Base-by-base conservation (phyloP, 768 basidiomycete genomes). In the Mycena haematopus region DNA sequence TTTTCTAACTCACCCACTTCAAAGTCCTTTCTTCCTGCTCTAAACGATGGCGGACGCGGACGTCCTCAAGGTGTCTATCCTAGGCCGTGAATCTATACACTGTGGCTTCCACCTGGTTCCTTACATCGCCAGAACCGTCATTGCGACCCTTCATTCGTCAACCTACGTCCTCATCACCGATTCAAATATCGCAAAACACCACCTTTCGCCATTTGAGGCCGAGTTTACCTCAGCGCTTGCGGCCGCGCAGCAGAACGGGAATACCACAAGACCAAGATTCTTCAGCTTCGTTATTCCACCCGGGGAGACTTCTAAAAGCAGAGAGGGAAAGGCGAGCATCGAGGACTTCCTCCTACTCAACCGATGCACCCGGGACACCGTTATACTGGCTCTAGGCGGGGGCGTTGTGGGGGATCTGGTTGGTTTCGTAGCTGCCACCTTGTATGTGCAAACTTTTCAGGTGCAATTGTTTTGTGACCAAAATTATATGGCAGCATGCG, bases 381-480 rank as follows among this genome's bases (percentile, higher is more conserved):
- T 99, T 65, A 81, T 99, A 58, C 77, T 99, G 56, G 96, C 96
- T 0, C 83, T 99, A 24, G 97, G 97, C 33, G 96, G 97, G 35
- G 97, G 97, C 29, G 97, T 99, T 58, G 93, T 99, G 62, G 97
- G 97, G 14, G 96, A 99, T 78, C 82, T 99, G 22, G 89, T 95
- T 60, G 97, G 97, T 33, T 99, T 96, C 70, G 95, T 97, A 60
- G 93, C 97, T 25, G 93, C 97, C 2, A 99, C 96, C 14, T 96
- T 96, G 95, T 96, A 70, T 77, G 93, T 84, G 5, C 24, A 52
- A 31, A 31, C 29, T 4, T 49, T 25, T 29, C 2, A 24, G 21
- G 51, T 9, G 51, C 31, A 35, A 19, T 52, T 55, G n/a, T 55
- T 65, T 29, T 27, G 47, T 44, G 51, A 53, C 38, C 64, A 55